Evolutionary conservation across 495 filamentous ascomycete genomes (phyloP).

Genomic region (Xylaria nigripes): DNA sequence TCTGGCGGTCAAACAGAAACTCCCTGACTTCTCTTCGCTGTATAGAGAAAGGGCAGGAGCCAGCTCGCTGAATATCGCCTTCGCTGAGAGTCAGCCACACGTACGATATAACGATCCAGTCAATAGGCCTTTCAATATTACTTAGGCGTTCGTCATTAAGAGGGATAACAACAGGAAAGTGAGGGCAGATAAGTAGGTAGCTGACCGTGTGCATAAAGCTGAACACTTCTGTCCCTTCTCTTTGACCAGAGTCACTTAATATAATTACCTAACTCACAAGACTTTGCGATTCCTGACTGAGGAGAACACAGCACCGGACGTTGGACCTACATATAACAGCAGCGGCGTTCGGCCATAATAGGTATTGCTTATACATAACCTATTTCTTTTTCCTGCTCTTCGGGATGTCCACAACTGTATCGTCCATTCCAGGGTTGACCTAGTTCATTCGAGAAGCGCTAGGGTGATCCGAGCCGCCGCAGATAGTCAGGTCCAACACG

Average conservation of each 20-base stretch:
- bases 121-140: conserved; percentile 25
- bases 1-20: too few species aligned
- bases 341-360: conserved; percentile 6
- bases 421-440: conserved; percentile 4
- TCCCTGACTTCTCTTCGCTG: too few species aligned
- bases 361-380: conserved; percentile 8
- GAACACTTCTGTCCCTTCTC: conserved; percentile 24
- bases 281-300: conserved; percentile 8
- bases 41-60: conserved; percentile 13
- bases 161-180: conserved; percentile 18
- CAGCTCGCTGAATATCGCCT: conserved; percentile 17
- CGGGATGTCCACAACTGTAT: conserved; percentile 2
- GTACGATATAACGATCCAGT: conserved; percentile 25
- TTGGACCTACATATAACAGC: conserved; percentile 3
- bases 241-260: conserved; percentile 18
- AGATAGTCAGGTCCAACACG: conserved; percentile 10
- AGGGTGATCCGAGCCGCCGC: conserved; percentile 12
- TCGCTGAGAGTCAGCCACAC: conserved; percentile 24
- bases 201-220: background rate
- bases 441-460: conserved; percentile 9
- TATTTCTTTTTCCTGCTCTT: conserved; percentile 9
- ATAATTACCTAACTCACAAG: conserved; percentile 10
- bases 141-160: conserved; percentile 22
- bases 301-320: conserved; percentile 1
- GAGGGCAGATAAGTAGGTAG: conserved; percentile 25